Evolutionary conservation across 768 basidiomycete species (phyloP).

Genomic region (Harrya chromipes): DNA sequence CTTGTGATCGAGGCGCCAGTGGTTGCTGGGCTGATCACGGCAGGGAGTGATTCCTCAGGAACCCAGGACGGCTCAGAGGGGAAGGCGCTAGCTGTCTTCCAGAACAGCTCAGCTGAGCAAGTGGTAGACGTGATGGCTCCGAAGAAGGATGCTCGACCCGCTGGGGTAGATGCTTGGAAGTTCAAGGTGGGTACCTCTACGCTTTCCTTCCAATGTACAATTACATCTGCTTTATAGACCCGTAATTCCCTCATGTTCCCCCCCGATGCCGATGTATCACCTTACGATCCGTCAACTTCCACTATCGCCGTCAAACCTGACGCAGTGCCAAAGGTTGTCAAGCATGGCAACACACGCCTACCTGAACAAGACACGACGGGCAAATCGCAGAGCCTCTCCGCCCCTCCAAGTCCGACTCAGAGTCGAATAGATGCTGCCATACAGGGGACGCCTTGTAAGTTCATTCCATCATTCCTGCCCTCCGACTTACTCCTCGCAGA

Average conservation of each 20-base stretch:
- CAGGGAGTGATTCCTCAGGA: conserved; percentile 17
- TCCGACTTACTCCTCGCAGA: conserved; percentile 42
- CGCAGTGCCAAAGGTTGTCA: conserved; percentile 60
- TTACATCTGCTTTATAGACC: conserved; percentile 45
- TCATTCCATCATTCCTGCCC: background rate
- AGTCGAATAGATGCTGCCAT: conserved; percentile 93
- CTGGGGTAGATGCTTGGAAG: conserved; percentile 77
- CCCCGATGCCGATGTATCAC: conserved; percentile 85
- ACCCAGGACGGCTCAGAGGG: conserved; percentile 14
- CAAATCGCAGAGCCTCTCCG: conserved; percentile 43
- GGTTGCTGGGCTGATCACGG: conserved; percentile 52
- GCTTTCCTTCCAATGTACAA: background rate
- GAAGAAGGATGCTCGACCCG: conserved; percentile 65
- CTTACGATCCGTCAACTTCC: conserved; percentile 53
- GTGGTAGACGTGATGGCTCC: conserved; percentile 77
- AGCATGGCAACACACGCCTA: conserved; percentile 79
- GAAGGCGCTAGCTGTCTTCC: conserved; percentile 19
- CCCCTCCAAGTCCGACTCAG: conserved; percentile 84
- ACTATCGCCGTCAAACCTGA: conserved; percentile 29
- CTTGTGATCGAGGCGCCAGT: conserved; percentile 60
- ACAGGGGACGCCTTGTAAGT: conserved; percentile 84
- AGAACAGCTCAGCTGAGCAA: conserved; percentile 28
- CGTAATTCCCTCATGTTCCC: conserved; percentile 95
- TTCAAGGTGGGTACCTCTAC: conserved; percentile 56
- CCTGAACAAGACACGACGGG: conserved; percentile 60